Evolutionary conservation across 202 grass and related monocot genomes (phyloP).

Genomic region (Zoysia matrella): DNA sequence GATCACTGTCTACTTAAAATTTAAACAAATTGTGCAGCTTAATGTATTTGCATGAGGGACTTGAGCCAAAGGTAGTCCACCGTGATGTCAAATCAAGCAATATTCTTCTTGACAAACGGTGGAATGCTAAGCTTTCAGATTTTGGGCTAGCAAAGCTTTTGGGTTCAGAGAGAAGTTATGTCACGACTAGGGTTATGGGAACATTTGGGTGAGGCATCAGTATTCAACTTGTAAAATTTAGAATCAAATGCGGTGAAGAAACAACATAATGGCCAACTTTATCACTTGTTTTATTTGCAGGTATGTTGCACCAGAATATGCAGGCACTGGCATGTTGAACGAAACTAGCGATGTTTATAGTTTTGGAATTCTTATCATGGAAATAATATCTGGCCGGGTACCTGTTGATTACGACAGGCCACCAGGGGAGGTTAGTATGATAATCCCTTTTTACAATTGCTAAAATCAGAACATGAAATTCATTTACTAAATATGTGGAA

Average conservation of each 20-base stretch:
- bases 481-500: constrained; percentile 37
- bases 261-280: constrained; percentile 24
- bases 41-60: constrained; percentile 95
- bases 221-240: constrained; percentile 19
- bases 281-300: constrained; percentile 47
- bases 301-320: constrained; percentile 94
- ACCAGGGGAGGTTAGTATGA: constrained; percentile 77
- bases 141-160: constrained; percentile 94
- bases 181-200: constrained; percentile 92
- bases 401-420: constrained; percentile 93
- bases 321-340: constrained; percentile 92
- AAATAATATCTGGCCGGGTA: constrained; percentile 87
- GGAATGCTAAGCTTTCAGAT: constrained; percentile 95
- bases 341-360: constrained; percentile 94
- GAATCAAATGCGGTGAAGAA: constrained; percentile 7
- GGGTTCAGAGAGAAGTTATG: constrained; percentile 89
- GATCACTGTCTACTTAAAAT: constrained; percentile 20
- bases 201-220: constrained; percentile 79
- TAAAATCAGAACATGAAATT: constrained; percentile 23
- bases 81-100: constrained; percentile 95
- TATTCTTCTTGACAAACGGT: constrained; percentile 87
- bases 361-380: constrained; percentile 97
- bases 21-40: constrained; percentile 57
- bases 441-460: constrained; percentile 1
- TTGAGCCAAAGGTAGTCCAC: constrained; percentile 96